Conservation (phyloP, 177 flowering plant species). For the Vitis hybrid region DNA sequence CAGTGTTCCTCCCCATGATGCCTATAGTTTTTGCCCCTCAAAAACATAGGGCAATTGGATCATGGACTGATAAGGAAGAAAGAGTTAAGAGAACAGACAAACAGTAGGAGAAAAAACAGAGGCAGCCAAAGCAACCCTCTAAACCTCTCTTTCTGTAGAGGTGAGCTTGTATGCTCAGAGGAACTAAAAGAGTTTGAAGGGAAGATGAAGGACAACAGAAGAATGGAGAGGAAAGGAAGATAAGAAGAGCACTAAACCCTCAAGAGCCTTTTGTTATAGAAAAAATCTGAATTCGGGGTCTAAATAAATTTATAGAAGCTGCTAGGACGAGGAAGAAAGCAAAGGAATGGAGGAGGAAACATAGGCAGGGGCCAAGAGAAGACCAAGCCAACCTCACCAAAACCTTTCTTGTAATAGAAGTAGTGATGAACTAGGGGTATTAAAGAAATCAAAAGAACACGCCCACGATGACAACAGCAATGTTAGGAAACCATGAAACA, state of each 20-base stretch:
- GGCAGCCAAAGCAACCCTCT: no score
- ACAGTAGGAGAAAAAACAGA: constrained; percentile 5
- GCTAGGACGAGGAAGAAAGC: background rate
- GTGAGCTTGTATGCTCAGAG: background rate
- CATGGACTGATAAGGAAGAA: background rate
- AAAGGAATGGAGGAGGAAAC: constrained; percentile 1
- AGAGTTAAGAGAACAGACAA: background rate
- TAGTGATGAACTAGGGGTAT: constrained; percentile 9
- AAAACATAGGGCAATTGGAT: background rate
- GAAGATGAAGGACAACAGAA: background rate
- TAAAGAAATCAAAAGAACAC: background rate
- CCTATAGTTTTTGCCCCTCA: background rate
- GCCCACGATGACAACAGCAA: constrained; percentile 36
- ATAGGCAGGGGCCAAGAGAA: constrained; percentile 7
- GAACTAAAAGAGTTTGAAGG: background rate
- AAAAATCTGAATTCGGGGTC: background rate
- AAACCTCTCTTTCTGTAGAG: background rate
- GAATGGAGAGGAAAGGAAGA: background rate
- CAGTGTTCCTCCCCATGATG: constrained; percentile 37
- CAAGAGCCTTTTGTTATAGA: background rate
- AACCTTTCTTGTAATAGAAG: constrained; percentile 28
- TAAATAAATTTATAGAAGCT: background rate
- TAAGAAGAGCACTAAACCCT: background rate
- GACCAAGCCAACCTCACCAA: constrained; percentile 15
- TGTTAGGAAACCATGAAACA: constrained; percentile 10